Percentiles rank a stretch among this genome's conserved stretches.
Conservation (phyloP, 805 yeast genomes). For the Wickerhamiella allomyrinae region DNA sequence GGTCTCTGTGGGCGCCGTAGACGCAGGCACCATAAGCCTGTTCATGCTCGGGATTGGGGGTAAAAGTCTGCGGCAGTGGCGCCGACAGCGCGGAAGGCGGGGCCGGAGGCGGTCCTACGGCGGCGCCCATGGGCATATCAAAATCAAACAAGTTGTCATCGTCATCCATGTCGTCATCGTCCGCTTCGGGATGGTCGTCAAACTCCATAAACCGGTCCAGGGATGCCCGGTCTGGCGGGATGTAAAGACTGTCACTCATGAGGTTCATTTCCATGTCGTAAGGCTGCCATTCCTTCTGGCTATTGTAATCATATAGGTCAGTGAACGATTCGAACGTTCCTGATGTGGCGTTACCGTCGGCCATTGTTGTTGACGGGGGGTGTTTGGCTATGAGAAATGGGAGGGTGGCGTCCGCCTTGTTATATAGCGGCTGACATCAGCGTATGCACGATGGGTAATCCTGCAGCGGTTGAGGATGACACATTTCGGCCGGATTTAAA, state of each 20-base stretch:
- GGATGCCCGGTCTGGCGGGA: constrained; percentile 13
- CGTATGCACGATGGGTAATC: background rate
- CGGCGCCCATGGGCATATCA: constrained; percentile 1
- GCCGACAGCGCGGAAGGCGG: background rate
- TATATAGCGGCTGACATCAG: background rate
- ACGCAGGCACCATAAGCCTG: background rate
- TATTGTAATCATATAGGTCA: background rate
- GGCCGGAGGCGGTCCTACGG: background rate
- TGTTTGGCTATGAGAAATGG: background rate
- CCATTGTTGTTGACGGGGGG: background rate
- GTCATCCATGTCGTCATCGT: constrained; percentile 16
- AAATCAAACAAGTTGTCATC: constrained; percentile 12
- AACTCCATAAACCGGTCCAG: constrained; percentile 1
- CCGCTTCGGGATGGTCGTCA: constrained; percentile 12
- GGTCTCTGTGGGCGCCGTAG: background rate
- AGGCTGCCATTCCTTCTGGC: constrained; percentile 2
- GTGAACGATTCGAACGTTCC: background rate
- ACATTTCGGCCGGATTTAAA: too few species aligned
- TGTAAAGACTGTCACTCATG: constrained; percentile 11
- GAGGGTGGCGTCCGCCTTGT: background rate
- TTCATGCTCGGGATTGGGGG: background rate
- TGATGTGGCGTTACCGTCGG: constrained; percentile 1
- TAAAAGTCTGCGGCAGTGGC: background rate
- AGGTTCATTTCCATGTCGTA: background rate
- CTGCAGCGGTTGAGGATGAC: background rate